Conservation (phyloP, 805 yeast genomes). For the Ogataea wickerhamii region DNA sequence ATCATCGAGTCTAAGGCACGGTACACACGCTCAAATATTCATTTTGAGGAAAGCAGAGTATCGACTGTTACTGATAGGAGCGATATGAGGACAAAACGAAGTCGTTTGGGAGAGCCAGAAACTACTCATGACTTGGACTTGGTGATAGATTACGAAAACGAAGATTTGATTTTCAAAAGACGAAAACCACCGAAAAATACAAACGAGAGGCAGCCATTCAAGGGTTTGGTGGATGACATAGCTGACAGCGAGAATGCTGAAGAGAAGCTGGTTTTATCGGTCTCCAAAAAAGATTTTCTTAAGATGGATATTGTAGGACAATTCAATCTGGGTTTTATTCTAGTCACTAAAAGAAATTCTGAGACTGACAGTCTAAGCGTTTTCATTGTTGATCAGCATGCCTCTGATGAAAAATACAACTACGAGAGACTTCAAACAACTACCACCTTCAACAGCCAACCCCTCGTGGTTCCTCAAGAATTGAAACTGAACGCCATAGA, state of each 20-base stretch:
- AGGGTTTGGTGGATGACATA: constrained; percentile 37
- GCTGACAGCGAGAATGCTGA: constrained; percentile 52
- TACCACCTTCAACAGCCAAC: constrained; percentile 63
- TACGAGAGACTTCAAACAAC: constrained; percentile 66
- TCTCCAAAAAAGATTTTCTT: constrained; percentile 68
- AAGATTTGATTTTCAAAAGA: constrained; percentile 2
- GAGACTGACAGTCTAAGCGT: constrained; percentile 45
- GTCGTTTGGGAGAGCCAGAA: not conserved
- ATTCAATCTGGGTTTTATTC: constrained; percentile 91
- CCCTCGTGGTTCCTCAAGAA: constrained; percentile 54
- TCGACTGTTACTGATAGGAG: constrained; percentile 1
- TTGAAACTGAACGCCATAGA: constrained; percentile 75
- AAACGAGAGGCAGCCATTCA: not conserved
- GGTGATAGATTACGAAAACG: constrained; percentile 1
- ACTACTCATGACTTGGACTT: constrained; percentile 7
- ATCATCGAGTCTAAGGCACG: constrained; percentile 3
- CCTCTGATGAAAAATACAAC: constrained; percentile 92
- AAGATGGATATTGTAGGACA: constrained; percentile 86
- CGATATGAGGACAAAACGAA: not conserved
- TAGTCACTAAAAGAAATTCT: constrained; percentile 53
- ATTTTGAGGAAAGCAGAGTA: constrained; percentile 1
- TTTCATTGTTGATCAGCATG: constrained; percentile 95
- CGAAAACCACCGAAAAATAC: constrained; percentile 1
- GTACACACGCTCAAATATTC: constrained; percentile 1
- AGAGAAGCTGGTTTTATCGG: constrained; percentile 51